phyloP scores from a whole-genome alignment of 108 stramenopile genomes.

The Poteriospumella lacustris region DNA sequence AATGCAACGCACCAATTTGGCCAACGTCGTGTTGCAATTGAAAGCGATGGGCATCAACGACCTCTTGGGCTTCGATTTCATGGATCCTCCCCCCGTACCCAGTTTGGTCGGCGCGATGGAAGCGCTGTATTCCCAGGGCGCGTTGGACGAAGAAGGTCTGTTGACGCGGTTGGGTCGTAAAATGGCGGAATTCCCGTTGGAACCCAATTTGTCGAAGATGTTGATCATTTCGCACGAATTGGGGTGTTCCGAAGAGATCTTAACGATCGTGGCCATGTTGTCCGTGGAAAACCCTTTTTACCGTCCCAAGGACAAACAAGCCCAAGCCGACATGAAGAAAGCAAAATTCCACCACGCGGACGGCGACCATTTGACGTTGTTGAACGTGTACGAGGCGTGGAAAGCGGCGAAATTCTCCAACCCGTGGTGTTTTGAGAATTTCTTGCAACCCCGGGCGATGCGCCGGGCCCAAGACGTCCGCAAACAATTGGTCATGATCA shows the following conservation, averaged over 20 bases:
- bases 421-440: conserved; percentile 99
- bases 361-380: conserved; percentile 93
- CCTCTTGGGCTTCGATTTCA: conserved; percentile 93
- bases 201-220: conserved; percentile 90
- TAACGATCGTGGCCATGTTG: conserved; percentile 91
- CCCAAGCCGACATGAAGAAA: conserved; percentile 97
- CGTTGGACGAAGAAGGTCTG: conserved; percentile 93
- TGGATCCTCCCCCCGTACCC: conserved; percentile 95
- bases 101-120: conserved; percentile 94
- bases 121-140: conserved; percentile 83
- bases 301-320: conserved; percentile 94
- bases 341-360: conserved; percentile 98
- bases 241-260: conserved; percentile 92
- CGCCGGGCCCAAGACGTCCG: conserved; percentile 94
- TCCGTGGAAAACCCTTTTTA: conserved; percentile 95
- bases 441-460: conserved; percentile 92
- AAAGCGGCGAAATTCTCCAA: conserved; percentile 74
- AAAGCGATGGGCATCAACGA: conserved; percentile 97
- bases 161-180: conserved; percentile 84
- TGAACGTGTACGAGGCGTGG: conserved; percentile 95
- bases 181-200: conserved; percentile 98
- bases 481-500: conserved; percentile 95
- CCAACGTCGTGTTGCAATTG: conserved; percentile 87
- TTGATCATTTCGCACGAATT: conserved; percentile 85
- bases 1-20: conserved; percentile 89